A percentile compares a stretch with the other conserved stretches of the same genome.
Conservation (phyloP, 345 rosid genomes). For the Eucalyptus regnans region DNA sequence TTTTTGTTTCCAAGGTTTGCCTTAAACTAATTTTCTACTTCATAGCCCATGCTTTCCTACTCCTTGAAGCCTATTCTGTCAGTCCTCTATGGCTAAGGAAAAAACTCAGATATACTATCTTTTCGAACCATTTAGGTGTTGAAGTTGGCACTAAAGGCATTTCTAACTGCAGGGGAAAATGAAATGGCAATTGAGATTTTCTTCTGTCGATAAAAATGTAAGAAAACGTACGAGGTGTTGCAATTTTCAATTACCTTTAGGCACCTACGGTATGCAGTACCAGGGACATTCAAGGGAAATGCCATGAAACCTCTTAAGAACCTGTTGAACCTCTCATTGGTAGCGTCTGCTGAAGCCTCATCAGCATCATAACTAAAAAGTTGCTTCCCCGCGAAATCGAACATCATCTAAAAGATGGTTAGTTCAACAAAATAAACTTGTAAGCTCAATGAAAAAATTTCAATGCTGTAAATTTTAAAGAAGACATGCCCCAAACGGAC, state of each 20-base stretch:
- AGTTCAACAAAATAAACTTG: not conserved
- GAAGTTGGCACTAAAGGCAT: not conserved
- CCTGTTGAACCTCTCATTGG: not conserved
- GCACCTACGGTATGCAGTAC: constrained; percentile 11
- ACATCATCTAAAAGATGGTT: not conserved
- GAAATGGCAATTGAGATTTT: not conserved
- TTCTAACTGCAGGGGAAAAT: not conserved
- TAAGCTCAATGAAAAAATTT: not conserved
- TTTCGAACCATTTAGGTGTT: not conserved
- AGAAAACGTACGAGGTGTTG: not conserved
- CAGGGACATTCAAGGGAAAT: constrained; percentile 20
- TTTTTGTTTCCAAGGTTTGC: not conserved
- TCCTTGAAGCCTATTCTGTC: not conserved
- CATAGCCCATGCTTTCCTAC: not conserved
- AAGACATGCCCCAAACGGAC: not conserved
- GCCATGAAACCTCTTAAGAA: not conserved
- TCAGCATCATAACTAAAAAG: not conserved
- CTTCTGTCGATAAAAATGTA: fast-evolving
- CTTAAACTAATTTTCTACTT: not conserved
- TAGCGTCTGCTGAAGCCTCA: not conserved
- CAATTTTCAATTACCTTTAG: constrained; percentile 3
- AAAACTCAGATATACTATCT: not conserved
- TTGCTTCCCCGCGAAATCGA: not conserved
- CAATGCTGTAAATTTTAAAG: not conserved
- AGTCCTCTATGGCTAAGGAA: not conserved